Conservation (phyloP, 768 basidiomycete genomes). For the Crucibulum laeve region DNA sequence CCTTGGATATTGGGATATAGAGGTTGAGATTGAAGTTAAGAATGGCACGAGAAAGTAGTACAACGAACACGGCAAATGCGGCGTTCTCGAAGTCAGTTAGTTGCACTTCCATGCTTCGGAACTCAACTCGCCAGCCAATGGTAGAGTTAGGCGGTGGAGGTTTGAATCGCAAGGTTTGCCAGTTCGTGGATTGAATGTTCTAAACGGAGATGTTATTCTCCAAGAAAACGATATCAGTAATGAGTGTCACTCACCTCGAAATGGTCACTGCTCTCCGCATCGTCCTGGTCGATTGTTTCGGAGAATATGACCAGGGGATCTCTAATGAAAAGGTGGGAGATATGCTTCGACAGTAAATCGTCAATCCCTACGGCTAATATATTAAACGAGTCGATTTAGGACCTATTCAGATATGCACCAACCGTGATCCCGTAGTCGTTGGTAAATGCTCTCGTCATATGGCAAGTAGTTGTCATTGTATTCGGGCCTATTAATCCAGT, state of each 20-base stretch:
- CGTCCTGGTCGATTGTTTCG: slow-evolving; percentile 92
- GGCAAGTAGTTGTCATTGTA: slow-evolving; percentile 90
- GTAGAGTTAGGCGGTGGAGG: slow-evolving; percentile 90
- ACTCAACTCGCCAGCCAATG: slow-evolving; percentile 98
- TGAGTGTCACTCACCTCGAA: slow-evolving; percentile 64
- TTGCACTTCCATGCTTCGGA: slow-evolving; percentile 98
- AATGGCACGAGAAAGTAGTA: slow-evolving; percentile 91
- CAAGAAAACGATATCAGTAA: neutral
- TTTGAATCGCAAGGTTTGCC: slow-evolving; percentile 99
- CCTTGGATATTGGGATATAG: slow-evolving; percentile 97
- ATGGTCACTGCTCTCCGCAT: slow-evolving; percentile 83
- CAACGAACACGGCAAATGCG: slow-evolving; percentile 91
- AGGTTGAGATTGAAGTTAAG: slow-evolving; percentile 89
- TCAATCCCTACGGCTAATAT: slow-evolving; percentile 64
- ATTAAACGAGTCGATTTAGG: neutral
- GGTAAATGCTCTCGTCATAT: slow-evolving; percentile 69
- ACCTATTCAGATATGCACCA: slow-evolving; percentile 12
- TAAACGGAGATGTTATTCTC: slow-evolving; percentile 21
- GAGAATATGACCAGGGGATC: slow-evolving; percentile 95
- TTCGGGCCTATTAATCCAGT: slow-evolving; percentile 84
- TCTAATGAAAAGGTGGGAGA: slow-evolving; percentile 95
- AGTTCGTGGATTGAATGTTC: slow-evolving; percentile 99
- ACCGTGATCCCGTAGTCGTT: slow-evolving; percentile 78
- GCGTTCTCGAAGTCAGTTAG: slow-evolving; percentile 99
- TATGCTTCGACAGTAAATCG: slow-evolving; percentile 80